These are phyloP conservation scores for Aspergillus felis DNA, from an alignment of 2,329 filamentous ascomycete genomes.

Conservation along the genomic window DNA sequence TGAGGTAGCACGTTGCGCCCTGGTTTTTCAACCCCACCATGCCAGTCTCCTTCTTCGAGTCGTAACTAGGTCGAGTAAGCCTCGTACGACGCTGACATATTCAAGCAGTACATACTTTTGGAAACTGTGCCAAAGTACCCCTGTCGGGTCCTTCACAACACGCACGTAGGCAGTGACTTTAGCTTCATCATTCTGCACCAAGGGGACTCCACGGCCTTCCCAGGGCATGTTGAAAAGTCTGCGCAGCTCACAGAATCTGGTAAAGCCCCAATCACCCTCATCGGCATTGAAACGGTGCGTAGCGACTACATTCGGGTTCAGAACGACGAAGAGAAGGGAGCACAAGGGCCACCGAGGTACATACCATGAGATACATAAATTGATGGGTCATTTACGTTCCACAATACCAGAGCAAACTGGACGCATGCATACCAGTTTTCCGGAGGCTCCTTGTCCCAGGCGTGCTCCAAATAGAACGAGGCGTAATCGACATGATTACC, in stretches of 20 bases:
- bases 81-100: slow-evolving; percentile 25
- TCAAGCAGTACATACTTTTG: slow-evolving; percentile 32
- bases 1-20: slow-evolving; percentile 86
- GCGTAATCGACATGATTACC: slow-evolving; percentile 92
- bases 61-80: slow-evolving; percentile 61
- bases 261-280: slow-evolving; percentile 98
- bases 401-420: slow-evolving; percentile 89
- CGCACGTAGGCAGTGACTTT: slow-evolving; percentile 47
- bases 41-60: slow-evolving; percentile 98
- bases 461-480: slow-evolving; percentile 95
- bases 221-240: slow-evolving; percentile 77
- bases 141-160: slow-evolving; percentile 47
- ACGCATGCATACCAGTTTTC: slow-evolving; percentile 97
- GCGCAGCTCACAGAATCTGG: slow-evolving; percentile 85
- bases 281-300: slow-evolving; percentile 95
- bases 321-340: background rate
- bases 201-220: slow-evolving; percentile 62
- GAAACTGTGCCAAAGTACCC: slow-evolving; percentile 47
- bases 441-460: slow-evolving; percentile 71
- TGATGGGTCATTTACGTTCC: slow-evolving; percentile 89
- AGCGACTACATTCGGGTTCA: slow-evolving; percentile 50
- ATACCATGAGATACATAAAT: slow-evolving; percentile 71
- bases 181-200: slow-evolving; percentile 47
- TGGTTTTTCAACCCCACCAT: slow-evolving; percentile 97
- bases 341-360: slow-evolving; percentile 1